Conservation (phyloP, 2,329 filamentous ascomycete species). For the Cercospora sp. region DNA sequence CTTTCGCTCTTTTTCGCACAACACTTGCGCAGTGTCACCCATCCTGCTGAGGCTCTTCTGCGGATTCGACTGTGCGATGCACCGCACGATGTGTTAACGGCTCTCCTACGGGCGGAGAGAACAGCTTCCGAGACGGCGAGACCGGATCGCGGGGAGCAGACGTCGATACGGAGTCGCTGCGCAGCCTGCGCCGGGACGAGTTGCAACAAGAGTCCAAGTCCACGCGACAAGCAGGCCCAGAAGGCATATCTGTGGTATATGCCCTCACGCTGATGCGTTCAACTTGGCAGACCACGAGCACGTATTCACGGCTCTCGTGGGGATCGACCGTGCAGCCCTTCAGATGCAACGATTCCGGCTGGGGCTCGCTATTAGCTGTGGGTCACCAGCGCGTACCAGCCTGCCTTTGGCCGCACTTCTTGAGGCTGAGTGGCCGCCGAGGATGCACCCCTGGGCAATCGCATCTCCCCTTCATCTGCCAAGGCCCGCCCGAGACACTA, state of each 20-base stretch:
- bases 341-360: constrained; percentile 10
- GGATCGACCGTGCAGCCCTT: neutral
- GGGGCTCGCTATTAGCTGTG: neutral
- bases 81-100: neutral
- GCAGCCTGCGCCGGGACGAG: neutral
- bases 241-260: neutral
- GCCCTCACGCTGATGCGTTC: neutral
- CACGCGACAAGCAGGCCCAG: neutral
- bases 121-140: neutral
- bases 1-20: neutral
- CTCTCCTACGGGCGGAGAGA: neutral
- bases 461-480: constrained; percentile 7
- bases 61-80: neutral
- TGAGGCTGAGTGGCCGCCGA: constrained; percentile 1
- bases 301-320: neutral
- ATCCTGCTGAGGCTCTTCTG: neutral
- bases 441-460: neutral
- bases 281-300: neutral
- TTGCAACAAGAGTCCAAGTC: neutral
- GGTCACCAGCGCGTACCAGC: neutral
- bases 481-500: constrained; percentile 4
- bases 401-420: neutral
- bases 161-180: neutral
- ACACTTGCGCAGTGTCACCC: neutral
- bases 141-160: neutral